Evolutionary conservation across 2,329 filamentous ascomycete genomes (phyloP), one percentile per base, ranked within the genome.

Genomic region (Colletotrichum horii): DNA sequence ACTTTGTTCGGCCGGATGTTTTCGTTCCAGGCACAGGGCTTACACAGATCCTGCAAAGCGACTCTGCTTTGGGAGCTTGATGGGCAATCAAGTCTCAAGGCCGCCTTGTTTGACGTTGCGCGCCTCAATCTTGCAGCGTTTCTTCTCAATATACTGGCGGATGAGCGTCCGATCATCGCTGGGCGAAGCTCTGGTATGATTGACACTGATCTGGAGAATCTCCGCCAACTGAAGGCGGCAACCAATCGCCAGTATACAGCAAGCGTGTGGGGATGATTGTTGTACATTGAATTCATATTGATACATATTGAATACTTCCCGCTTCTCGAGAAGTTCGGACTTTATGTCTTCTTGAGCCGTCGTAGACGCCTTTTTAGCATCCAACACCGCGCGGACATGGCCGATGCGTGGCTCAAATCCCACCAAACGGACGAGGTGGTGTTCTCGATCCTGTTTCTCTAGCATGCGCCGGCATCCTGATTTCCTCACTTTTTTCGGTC

Each of bases 221-320:
- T 62, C 30, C 0, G 4, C 30, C 15, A 30, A 28, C 8, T 28
- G 55, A 58, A 58, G 55, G 14, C 22, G 24, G 15, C 4, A 19
- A 26, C 28, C 11, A 52, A 52, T 52, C n/a, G 43, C 43, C n/a
- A 62, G 11, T 6, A 19, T 32, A 16, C 24, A 26, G 34, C 34
- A 64, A n/a, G 34, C n/a, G 4, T 34, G 24, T 19, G 16, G 32
- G 34, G 16, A 55, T 56, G 61, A 16, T 12, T 76, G 65, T 74
- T 74, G 28, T 76, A 76, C 70, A 74, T 69, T 69, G 56, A 52
- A 34, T 76, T 69, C 58, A 36, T 76, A 76, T 74, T 74, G 74
- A 68, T 76, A 76, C 74, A 76, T 52, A 55, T 69, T 52, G 70
- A 52, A 69, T 43, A 64, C 65, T 52, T 22, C 36, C 22, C 64